Evolutionary conservation across 495 filamentous ascomycete species (phyloP), one percentile per base, ranked within the genome.

Genomic region (Aspergillus bridgeri): DNA sequence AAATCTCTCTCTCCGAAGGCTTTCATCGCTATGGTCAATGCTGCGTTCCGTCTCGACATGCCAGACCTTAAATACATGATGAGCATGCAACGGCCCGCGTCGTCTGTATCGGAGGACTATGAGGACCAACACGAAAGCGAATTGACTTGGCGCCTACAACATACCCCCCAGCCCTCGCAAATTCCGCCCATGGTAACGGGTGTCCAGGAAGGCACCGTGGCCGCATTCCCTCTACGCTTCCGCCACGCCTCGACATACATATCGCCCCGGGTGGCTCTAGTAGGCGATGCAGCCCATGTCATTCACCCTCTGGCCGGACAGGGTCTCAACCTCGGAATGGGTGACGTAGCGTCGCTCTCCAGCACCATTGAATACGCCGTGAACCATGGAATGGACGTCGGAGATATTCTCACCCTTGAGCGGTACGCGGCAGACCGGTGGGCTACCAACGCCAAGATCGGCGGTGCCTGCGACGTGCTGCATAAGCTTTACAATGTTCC

Each of bases 241-340:
- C 83, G 93, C 8, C 95, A 98, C 65, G 90, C 94, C 6, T 87
- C 91, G 55, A 89, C 90, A 4, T 98, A 98, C 73, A 89, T 92
- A 57, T 89, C 86, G 1, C 88, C 94, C 60, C 87, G 94, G 3
- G 78, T 96, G 9, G 94, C 92, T 0, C 82, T 98, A 1, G 83
- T 97, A 42, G 94, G 92, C 50, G 94, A 98, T 64, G 94, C 94
- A 3, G 95, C 94, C 7, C 94, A 98, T 68, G 92, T 91, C 23
- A 85, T 96, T 63, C 94, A 98, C 69, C 94, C 94, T 0, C 83
- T 98, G 23, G 94, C 92, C 1, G 94, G 94, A 5, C 94, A 98
- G 69, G 94, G 94, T 1, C 81, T 98, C 17, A 98, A 98, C 66
- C 90, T 95, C 63, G 94, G 94, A 4, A 84, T 96, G 54, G 90